Percentiles rank a stretch among this genome's conserved stretches.
Conservation (phyloP, 306 rosid genomes). For the Begonia peltatifolia region DNA sequence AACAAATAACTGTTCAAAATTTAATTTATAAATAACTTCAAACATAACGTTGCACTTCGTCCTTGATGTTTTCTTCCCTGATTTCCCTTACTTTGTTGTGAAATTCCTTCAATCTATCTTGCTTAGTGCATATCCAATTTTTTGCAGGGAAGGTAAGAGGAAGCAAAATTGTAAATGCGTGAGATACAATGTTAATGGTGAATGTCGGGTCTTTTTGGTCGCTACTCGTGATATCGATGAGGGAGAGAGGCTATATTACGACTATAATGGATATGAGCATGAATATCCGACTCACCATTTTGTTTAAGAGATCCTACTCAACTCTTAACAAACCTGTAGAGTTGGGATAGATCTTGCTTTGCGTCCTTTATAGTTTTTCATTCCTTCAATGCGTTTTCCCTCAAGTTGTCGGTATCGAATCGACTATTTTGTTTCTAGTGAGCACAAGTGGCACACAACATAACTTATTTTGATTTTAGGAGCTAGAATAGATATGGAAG, state of each 20-base stretch:
- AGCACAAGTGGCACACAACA: constrained; percentile 9
- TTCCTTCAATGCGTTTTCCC: neutral
- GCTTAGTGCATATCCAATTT: constrained; percentile 19
- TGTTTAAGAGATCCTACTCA: constrained; percentile 32
- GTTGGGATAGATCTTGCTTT: constrained; percentile 18
- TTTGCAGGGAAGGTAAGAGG: constrained; percentile 78
- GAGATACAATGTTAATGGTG: constrained; percentile 61
- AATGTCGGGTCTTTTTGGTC: constrained; percentile 69
- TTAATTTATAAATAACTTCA: neutral
- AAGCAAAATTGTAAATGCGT: constrained; percentile 83
- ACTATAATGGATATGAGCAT: constrained; percentile 75
- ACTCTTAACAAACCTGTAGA: constrained; percentile 12
- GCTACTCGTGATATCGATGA: constrained; percentile 68
- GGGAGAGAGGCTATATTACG: constrained; percentile 85
- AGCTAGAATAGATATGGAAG: neutral
- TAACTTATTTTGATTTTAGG: constrained; percentile 26
- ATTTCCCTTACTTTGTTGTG: neutral
- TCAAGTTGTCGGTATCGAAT: neutral
- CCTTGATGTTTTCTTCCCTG: no score
- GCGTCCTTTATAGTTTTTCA: constrained; percentile 20
- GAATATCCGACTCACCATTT: constrained; percentile 68
- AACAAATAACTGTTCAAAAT: no score
- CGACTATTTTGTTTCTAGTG: neutral
- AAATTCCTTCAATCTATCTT: constrained; percentile 4
- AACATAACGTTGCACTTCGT: no score